phyloP scores from a whole-genome alignment of 1,284 basidiomycete species.

The Sphagnurus paluster region DNA sequence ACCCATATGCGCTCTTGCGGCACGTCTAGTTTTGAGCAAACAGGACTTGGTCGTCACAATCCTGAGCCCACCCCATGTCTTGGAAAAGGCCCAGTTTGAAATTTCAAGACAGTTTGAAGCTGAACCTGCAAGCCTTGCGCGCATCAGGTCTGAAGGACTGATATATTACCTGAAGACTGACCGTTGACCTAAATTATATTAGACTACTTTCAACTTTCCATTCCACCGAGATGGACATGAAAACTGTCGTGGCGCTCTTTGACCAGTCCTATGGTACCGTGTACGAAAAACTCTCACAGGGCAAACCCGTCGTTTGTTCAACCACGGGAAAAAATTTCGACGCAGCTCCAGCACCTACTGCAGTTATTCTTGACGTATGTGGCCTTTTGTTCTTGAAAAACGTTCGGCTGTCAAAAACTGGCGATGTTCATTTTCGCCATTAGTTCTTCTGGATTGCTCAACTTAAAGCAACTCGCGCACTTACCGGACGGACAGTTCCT shows the following conservation, averaged over 20 bases:
- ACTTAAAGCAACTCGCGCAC: slow-evolving; percentile 17
- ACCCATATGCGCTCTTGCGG: slow-evolving; percentile 18
- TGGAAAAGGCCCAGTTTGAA: slow-evolving; percentile 15
- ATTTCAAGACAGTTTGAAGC: slow-evolving; percentile 14
- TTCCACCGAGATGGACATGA: slow-evolving; percentile 8
- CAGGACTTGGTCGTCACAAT: slow-evolving; percentile 14
- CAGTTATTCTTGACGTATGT: slow-evolving; percentile 19
- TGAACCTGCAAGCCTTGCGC: slow-evolving; percentile 1
- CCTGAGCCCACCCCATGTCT: slow-evolving; percentile 10
- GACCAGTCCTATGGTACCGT: slow-evolving; percentile 12
- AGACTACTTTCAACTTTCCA: slow-evolving; percentile 15
- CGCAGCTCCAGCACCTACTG: slow-evolving; percentile 10
- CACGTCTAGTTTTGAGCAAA: slow-evolving; percentile 12
- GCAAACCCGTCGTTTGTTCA: slow-evolving; percentile 14
- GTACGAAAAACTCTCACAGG: slow-evolving; percentile 15
- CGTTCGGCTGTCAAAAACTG: neutral
- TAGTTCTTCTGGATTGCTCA: slow-evolving; percentile 20
- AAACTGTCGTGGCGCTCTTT: slow-evolving; percentile 11
- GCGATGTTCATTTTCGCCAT: too few species aligned
- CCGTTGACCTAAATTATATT: neutral
- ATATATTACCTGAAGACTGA: too few species aligned
- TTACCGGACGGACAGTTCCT: slow-evolving; percentile 20
- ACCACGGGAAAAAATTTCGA: slow-evolving; percentile 13
- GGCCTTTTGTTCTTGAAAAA: neutral
- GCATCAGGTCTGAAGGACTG: slow-evolving; percentile 6